Evolutionary conservation across 495 filamentous ascomycete genomes (phyloP).

Genomic region (Bombardia bombarda): DNA sequence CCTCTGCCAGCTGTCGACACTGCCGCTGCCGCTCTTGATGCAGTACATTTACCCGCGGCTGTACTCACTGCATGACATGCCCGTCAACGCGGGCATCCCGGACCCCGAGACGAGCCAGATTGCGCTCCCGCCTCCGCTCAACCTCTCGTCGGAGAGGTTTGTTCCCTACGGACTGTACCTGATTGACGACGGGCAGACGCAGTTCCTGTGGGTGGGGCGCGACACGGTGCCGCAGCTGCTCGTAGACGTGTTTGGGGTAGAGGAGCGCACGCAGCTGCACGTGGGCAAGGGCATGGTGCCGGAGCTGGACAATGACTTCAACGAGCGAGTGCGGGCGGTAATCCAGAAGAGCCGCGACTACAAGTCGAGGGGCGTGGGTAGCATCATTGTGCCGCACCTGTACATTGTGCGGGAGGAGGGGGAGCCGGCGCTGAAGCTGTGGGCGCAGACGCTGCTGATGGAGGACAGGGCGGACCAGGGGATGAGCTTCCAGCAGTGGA

Average conservation of each 20-base stretch:
- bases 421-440: conserved; percentile 88
- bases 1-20: conserved; percentile 83
- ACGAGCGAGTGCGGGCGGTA: conserved; percentile 82
- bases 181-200: conserved; percentile 94
- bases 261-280: conserved; percentile 70
- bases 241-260: conserved; percentile 78
- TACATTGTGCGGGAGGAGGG: conserved; percentile 94
- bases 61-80: conserved; percentile 96
- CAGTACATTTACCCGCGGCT: conserved; percentile 95
- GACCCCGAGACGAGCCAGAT: conserved; percentile 83
- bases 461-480: conserved; percentile 94
- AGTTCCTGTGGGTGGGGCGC: conserved; percentile 94
- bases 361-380: conserved; percentile 74
- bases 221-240: conserved; percentile 88
- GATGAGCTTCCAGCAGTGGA: conserved; percentile 85
- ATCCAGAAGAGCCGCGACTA: conserved; percentile 88
- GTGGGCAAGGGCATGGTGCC: conserved; percentile 85
- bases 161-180: conserved; percentile 95
- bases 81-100: conserved; percentile 81
- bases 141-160: conserved; percentile 79
- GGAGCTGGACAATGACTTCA: conserved; percentile 91
- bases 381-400: conserved; percentile 82
- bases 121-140: conserved; percentile 72
- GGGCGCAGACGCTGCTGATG: conserved; percentile 92
- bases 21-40: conserved; percentile 84